These are phyloP conservation scores for Spathaspora boniae DNA, from an alignment of 805 yeast species.

Conservation along the genomic window DNA sequence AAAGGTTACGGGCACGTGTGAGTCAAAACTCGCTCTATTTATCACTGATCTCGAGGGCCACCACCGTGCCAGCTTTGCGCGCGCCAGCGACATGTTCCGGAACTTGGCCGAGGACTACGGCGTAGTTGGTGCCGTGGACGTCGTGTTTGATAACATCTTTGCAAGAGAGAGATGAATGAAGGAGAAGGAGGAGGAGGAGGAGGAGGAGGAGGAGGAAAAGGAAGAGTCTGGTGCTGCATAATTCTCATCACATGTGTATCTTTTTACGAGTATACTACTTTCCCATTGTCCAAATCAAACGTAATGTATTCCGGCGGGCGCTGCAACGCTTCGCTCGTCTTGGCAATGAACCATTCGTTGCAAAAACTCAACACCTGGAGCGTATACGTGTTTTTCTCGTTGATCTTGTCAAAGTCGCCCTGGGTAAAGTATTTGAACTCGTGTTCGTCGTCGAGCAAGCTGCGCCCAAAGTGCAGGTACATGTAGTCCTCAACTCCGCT, in stretches of 20 bases:
- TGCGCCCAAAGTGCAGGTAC: slow-evolving; percentile 32
- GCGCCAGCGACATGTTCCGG: slow-evolving; percentile 15
- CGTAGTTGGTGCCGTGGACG: slow-evolving; percentile 19
- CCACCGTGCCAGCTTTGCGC: slow-evolving; percentile 9
- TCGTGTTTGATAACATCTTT: slow-evolving; percentile 21
- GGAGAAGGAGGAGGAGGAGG: too few relatives aligned
- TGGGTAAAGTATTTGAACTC: slow-evolving; percentile 28
- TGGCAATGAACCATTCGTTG: slow-evolving; percentile 21
- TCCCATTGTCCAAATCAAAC: slow-evolving; percentile 28
- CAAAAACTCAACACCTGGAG: slow-evolving; percentile 23
- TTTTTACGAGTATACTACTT: slow-evolving; percentile 11
- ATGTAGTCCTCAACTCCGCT: slow-evolving; percentile 35
- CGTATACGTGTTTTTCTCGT: slow-evolving; percentile 27
- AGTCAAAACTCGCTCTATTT: slow-evolving; percentile 14
- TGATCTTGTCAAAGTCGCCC: slow-evolving; percentile 31
- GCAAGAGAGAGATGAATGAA: slow-evolving; percentile 4
- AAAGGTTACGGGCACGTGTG: slow-evolving; percentile 23
- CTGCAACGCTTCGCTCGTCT: slow-evolving; percentile 6
- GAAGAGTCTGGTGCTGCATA: too few relatives aligned
- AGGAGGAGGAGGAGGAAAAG: too few relatives aligned
- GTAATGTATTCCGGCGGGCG: slow-evolving; percentile 9
- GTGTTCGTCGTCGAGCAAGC: slow-evolving; percentile 8
- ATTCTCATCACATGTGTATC: too few relatives aligned
- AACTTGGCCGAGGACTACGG: slow-evolving; percentile 24
- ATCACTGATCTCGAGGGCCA: slow-evolving; percentile 8